phyloP scores from a whole-genome alignment of 192 early-diverging fungal genomes.

The Mortierella alpina region DNA sequence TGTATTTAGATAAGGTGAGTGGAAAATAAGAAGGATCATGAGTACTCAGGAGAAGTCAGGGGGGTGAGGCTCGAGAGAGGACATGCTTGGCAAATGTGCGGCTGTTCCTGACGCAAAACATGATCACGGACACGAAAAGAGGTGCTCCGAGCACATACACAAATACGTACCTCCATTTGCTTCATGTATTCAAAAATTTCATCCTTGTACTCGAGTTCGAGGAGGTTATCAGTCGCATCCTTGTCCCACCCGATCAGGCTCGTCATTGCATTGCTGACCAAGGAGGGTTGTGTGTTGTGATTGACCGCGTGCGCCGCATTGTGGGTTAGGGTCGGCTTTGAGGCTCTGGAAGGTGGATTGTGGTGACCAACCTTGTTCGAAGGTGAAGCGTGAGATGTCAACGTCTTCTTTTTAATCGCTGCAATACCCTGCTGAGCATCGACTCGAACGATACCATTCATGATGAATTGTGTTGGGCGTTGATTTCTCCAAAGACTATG shows the following conservation, averaged over 20 bases:
- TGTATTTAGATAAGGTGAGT: neutral
- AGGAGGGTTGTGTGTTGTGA: slow-evolving; percentile 3
- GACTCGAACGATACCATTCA: slow-evolving; percentile 51
- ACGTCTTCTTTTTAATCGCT: slow-evolving; percentile 43
- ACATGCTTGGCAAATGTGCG: neutral
- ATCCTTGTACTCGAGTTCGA: slow-evolving; percentile 52
- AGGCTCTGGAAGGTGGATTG: slow-evolving; percentile 9
- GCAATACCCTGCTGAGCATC: slow-evolving; percentile 47
- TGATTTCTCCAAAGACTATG: neutral
- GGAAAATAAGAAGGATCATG: neutral
- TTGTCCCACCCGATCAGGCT: slow-evolving; percentile 44
- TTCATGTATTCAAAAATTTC: slow-evolving; percentile 56
- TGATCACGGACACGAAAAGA: neutral
- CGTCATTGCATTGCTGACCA: slow-evolving; percentile 53
- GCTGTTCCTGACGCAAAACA: neutral
- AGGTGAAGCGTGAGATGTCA: slow-evolving; percentile 20
- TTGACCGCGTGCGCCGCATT: slow-evolving; percentile 8
- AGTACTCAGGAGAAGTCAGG: neutral
- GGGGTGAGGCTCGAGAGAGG: neutral
- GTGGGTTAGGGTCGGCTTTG: slow-evolving; percentile 21
- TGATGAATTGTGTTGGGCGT: slow-evolving; percentile 10
- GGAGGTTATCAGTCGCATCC: slow-evolving; percentile 38
- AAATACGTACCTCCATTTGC: slow-evolving; percentile 51
- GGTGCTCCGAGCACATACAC: neutral
- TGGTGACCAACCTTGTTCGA: slow-evolving; percentile 17